A percentile compares a stretch with the other conserved stretches of the same genome.
phyloP scores from a whole-genome alignment of 257 asterid species.

The Fraxinus pennsylvanica region DNA sequence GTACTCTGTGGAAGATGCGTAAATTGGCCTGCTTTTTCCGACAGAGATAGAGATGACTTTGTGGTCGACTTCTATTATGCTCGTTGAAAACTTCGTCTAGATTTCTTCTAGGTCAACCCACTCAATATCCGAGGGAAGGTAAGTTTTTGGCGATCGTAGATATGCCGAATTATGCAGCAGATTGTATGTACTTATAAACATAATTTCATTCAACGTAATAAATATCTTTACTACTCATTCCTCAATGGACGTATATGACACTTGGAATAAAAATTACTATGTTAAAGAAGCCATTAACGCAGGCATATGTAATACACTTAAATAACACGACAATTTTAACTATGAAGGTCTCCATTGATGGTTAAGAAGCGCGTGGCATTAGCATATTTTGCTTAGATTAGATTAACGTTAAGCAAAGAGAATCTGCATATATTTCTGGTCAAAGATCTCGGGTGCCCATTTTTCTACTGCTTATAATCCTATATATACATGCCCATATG shows the following conservation, averaged over 20 bases:
- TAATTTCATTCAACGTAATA: too few relatives aligned
- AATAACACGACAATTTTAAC: background rate
- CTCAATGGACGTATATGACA: too few relatives aligned
- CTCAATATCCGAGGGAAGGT: too few relatives aligned
- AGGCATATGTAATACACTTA: background rate
- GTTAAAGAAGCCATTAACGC: background rate
- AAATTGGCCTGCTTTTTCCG: background rate
- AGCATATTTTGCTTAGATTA: background rate
- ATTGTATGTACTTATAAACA: too few relatives aligned
- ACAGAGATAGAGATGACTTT: too few relatives aligned
- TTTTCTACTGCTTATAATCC: background rate
- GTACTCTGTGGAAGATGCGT: background rate
- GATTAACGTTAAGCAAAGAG: background rate
- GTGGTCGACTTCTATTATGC: too few relatives aligned
- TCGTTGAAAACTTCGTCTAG: too few relatives aligned
- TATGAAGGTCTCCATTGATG: background rate
- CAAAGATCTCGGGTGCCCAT: background rate
- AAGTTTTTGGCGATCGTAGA: too few relatives aligned
- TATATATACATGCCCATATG: background rate
- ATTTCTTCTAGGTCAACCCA: too few relatives aligned
- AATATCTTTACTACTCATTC: too few relatives aligned
- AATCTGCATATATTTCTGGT: conserved; percentile 1
- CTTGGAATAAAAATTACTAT: background rate
- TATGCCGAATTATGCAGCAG: too few relatives aligned
- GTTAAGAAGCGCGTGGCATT: background rate